A percentile compares a stretch with the other conserved stretches of the same genome.
phyloP scores from a whole-genome alignment of 768 basidiomycete genomes.

The Mycena indigotica region DNA sequence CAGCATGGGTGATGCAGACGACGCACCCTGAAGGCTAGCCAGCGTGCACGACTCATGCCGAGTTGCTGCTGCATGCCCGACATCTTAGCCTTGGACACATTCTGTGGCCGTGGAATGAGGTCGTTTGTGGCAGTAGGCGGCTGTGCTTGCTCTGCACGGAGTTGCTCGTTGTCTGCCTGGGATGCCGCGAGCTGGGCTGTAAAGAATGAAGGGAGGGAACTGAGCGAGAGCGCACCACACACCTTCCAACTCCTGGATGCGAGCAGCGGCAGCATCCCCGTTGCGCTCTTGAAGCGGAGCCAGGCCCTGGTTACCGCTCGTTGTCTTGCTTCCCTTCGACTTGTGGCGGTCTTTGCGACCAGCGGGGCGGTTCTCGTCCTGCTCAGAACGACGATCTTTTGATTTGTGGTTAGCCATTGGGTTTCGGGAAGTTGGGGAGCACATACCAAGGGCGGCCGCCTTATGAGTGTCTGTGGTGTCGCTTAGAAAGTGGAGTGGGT shows the following conservation, averaged over 20 bases:
- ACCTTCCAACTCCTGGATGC: background rate
- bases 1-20: background rate
- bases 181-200: background rate
- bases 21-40: background rate
- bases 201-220: background rate
- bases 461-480: no score
- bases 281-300: no score
- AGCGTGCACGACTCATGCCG: background rate
- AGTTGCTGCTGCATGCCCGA: background rate
- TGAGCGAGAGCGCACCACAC: background rate
- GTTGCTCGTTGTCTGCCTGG: background rate
- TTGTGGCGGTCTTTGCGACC: no score
- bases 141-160: background rate
- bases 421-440: no score
- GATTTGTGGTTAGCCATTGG: no score
- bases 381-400: no score
- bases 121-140: background rate
- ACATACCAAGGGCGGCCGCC: no score
- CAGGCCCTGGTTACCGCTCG: no score
- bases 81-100: background rate
- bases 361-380: no score
- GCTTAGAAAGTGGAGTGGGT: no score
- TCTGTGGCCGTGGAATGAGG: background rate
- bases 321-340: no score
- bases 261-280: no score